Conservation (phyloP, 306 rosid genomes). For the Elaeagnus macrophylla region DNA sequence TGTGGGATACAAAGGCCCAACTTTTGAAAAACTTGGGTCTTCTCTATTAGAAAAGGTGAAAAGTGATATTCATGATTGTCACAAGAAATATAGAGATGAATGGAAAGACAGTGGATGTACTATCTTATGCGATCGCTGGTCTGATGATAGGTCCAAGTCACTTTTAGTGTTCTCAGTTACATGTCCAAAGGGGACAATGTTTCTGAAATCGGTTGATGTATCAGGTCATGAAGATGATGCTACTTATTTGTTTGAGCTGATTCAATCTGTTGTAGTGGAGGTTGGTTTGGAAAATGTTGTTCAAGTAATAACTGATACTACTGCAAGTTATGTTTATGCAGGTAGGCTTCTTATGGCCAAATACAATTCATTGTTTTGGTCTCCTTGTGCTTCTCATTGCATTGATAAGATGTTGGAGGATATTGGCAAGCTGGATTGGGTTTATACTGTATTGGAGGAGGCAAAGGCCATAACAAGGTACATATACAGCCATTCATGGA, state of each 20-base stretch:
- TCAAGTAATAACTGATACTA: conserved; percentile 55
- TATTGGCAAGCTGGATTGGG: conserved; percentile 54
- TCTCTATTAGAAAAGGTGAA: conserved; percentile 54
- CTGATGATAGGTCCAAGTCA: conserved; percentile 40
- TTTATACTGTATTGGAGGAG: conserved; percentile 45
- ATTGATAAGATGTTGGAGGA: conserved; percentile 61
- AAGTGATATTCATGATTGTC: conserved; percentile 36
- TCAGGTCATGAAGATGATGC: conserved; percentile 49
- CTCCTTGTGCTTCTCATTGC: conserved; percentile 62
- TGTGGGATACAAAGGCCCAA: conserved; percentile 64
- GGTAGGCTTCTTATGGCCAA: conserved; percentile 53
- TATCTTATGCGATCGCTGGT: conserved; percentile 52
- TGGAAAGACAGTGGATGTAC: conserved; percentile 73
- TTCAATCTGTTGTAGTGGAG: conserved; percentile 50
- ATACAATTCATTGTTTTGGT: conserved; percentile 66
- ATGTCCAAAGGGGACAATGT: conserved; percentile 42
- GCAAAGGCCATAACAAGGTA: conserved; percentile 44
- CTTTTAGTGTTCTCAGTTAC: conserved; percentile 46
- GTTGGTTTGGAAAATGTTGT: conserved; percentile 66
- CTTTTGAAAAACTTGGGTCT: conserved; percentile 44
- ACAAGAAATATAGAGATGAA: conserved; percentile 42
- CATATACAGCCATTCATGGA: conserved; percentile 45
- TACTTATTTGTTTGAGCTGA: conserved; percentile 41
- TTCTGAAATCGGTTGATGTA: conserved; percentile 49
- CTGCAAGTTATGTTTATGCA: conserved; percentile 42